These are phyloP conservation scores for Telopea speciosissima DNA, from an alignment of 177 flowering plant species.

Conservation along the genomic window DNA sequence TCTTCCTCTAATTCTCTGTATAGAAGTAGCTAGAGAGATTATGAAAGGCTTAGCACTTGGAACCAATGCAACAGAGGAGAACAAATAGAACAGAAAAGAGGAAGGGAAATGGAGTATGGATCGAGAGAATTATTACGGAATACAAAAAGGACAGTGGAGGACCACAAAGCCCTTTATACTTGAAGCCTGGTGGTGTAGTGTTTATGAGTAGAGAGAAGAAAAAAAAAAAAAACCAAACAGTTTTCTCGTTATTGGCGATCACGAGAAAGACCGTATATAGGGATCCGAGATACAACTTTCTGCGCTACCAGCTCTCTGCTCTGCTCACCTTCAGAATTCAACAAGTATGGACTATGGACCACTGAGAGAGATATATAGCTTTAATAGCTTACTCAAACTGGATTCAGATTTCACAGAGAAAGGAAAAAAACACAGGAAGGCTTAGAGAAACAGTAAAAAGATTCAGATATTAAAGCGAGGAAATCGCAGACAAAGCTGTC, in stretches of 20 bases:
- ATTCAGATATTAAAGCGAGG: not conserved
- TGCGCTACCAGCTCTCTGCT: conserved; percentile 11
- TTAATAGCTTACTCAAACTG: too few relatives aligned
- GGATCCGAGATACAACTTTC: conserved; percentile 24
- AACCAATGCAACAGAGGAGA: too few relatives aligned
- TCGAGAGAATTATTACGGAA: not conserved
- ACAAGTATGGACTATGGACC: not conserved
- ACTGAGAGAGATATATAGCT: not conserved
- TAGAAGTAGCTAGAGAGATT: not conserved
- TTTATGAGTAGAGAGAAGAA: not conserved
- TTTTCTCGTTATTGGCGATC: conserved; percentile 18
- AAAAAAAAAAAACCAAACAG: conserved; percentile 8
- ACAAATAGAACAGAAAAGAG: not conserved
- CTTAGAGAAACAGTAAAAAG: not conserved
- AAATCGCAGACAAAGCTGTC: not conserved
- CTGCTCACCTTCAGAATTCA: too few relatives aligned
- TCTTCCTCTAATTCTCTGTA: not conserved
- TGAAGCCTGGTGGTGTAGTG: not conserved
- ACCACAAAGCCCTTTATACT: conserved; percentile 5
- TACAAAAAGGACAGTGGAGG: conserved; percentile 4
- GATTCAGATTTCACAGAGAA: too few relatives aligned
- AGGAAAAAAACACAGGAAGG: too few relatives aligned
- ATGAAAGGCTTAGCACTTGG: not conserved
- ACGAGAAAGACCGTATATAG: conserved; percentile 12
- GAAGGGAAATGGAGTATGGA: not conserved